phyloP scores from a whole-genome alignment of 306 rosid species.

The Lablab purpureus region DNA sequence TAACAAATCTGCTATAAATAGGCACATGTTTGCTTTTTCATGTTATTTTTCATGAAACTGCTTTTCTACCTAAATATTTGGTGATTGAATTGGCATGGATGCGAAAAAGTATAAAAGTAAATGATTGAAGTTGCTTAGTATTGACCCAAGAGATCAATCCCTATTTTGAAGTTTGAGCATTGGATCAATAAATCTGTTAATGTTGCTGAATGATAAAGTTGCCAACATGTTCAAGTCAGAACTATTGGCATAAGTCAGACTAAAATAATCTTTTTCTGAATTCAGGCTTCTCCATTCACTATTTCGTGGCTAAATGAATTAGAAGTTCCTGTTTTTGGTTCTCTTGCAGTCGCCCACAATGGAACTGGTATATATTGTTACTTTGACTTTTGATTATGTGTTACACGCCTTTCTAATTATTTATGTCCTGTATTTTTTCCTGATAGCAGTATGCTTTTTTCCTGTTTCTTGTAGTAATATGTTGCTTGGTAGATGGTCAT shows the following conservation, averaged over 20 bases:
- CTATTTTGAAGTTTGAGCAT: slow-evolving; percentile 24
- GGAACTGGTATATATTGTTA: slow-evolving; percentile 63
- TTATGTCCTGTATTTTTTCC: slow-evolving; percentile 22
- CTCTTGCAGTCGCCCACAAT: slow-evolving; percentile 63
- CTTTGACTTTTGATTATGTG: slow-evolving; percentile 32
- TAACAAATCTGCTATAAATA: slow-evolving; percentile 6
- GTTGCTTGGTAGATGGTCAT: slow-evolving; percentile 90
- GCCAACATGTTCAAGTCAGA: slow-evolving; percentile 23
- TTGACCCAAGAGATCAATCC: slow-evolving; percentile 14
- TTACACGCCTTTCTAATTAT: slow-evolving; percentile 18
- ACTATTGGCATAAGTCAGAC: slow-evolving; percentile 24
- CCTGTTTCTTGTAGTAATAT: slow-evolving; percentile 65
- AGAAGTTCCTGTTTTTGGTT: slow-evolving; percentile 87
- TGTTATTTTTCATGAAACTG: neutral
- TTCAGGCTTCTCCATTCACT: slow-evolving; percentile 72
- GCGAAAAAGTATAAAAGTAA: neutral
- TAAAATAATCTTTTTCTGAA: slow-evolving; percentile 37
- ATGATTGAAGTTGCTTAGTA: neutral
- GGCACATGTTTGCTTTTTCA: slow-evolving; percentile 18
- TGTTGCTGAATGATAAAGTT: slow-evolving; percentile 24
- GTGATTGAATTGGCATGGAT: neutral
- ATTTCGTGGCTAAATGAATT: slow-evolving; percentile 71
- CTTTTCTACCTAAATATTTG: slow-evolving; percentile 13
- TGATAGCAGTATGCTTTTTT: slow-evolving; percentile 12
- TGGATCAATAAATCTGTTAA: slow-evolving; percentile 29